Base-by-base conservation (phyloP, 768 basidiomycete genomes). In the Paxillus ammoniavirescens region DNA sequence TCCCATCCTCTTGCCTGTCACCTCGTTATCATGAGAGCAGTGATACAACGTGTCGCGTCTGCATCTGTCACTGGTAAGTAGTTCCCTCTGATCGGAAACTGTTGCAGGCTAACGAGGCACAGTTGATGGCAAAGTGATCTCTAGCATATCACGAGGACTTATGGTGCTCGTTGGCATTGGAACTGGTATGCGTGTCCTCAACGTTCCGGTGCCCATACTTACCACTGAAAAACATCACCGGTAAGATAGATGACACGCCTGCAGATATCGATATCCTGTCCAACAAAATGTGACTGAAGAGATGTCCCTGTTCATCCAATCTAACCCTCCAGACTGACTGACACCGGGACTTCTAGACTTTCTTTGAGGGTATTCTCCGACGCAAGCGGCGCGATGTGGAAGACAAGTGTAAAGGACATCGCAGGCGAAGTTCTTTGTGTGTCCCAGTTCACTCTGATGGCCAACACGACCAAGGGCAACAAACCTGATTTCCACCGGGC, bases 401-500 rank as follows among this genome's bases (percentile, higher is more conserved):
- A 91, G 71, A 72, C 79, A 18, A 91, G 75, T 64, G 88, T 98
- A 45, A 89, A 85, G 70, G 95, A 98, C 58, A 82, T 97, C 21
- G 81, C 82, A 21, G 95, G 93, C 42, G 93, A 96, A 48, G 80
- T 99, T 12, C 81, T 98, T 4, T 98, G 95, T 62, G 93, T 95
- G 14, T 94, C 94, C 1, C 96, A 98, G 61, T 96, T 97, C 68
- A 94, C 95, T 2, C 78, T 99, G 26, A 70, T 95, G 65, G 90
- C 93, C 21, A 87, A 88, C 54, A 93, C 92, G 15, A 76, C 79
- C 49, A 97, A 97, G 69, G 93, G 93, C 26, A 89, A 78, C 66
- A 93, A 94, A 64, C 90, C 90, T 13, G 93, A 97, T 69, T 98
- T 98, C 61, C 94, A 95, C 71, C 81, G 81, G 17, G 90, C 94